These are phyloP conservation scores for Penicillium paradoxum DNA, from an alignment of 495 filamentous ascomycete genomes.

Conservation along the genomic window DNA sequence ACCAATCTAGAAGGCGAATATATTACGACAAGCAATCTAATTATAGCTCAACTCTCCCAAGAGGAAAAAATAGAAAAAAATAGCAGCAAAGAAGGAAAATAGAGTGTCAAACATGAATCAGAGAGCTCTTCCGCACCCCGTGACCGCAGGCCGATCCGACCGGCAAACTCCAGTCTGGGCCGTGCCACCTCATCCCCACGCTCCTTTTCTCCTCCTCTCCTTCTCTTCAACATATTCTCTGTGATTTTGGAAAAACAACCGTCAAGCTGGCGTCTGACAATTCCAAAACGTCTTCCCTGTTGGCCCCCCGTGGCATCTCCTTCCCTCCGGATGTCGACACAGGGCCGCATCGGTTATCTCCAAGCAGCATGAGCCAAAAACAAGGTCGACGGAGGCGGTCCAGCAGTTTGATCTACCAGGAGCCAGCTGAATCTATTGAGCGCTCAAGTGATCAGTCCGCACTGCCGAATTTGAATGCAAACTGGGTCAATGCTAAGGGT, in stretches of 20 bases:
- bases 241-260: slow-evolving; percentile 3
- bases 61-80: not conserved
- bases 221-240: slow-evolving; percentile 6
- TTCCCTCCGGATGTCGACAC: slow-evolving; percentile 72
- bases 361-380: slow-evolving; percentile 53
- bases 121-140: slow-evolving; percentile 18
- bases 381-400: slow-evolving; percentile 80
- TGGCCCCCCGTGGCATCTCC: slow-evolving; percentile 73
- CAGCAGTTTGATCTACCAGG: slow-evolving; percentile 94
- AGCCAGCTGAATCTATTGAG: slow-evolving; percentile 89
- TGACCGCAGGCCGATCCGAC: slow-evolving; percentile 27
- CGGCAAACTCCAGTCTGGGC: slow-evolving; percentile 24
- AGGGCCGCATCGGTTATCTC: slow-evolving; percentile 49
- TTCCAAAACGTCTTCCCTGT: slow-evolving; percentile 81
- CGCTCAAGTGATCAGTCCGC: slow-evolving; percentile 94
- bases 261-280: slow-evolving; percentile 41
- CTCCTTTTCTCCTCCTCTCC: slow-evolving; percentile 21
- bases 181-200: slow-evolving; percentile 30
- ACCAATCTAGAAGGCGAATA: not conserved
- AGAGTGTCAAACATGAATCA: not conserved
- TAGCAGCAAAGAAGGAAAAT: not conserved
- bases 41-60: not conserved
- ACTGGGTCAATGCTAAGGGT: slow-evolving; percentile 99
- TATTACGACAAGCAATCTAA: not conserved
- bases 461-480: slow-evolving; percentile 90